These are phyloP conservation scores for Acacia crassicarpa DNA, from an alignment of 306 rosid species.

Conservation along the genomic window DNA sequence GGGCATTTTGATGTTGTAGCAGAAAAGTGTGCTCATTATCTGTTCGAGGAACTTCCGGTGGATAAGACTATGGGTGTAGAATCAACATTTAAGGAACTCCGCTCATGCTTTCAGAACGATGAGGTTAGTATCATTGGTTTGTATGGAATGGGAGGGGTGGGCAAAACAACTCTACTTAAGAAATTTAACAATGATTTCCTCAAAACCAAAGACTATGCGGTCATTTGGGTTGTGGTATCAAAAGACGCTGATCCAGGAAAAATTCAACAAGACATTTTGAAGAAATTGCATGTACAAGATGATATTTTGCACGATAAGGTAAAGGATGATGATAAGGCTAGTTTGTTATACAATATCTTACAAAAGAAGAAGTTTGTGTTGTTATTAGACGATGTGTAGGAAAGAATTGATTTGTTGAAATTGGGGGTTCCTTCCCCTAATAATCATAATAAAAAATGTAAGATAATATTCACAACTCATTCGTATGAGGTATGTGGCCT, in stretches of 20 bases:
- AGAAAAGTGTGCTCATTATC: background rate
- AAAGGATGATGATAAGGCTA: background rate
- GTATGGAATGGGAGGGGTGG: background rate
- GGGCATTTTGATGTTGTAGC: constrained; percentile 5
- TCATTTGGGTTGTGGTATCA: background rate
- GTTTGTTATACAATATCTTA: background rate
- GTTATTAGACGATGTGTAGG: background rate
- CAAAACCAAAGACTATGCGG: background rate
- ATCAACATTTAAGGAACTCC: background rate
- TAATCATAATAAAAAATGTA: background rate
- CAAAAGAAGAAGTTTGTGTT: background rate
- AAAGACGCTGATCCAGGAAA: background rate
- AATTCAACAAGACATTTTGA: background rate
- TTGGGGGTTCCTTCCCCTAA: background rate
- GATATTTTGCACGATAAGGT: background rate
- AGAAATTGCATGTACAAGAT: background rate
- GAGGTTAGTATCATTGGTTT: background rate
- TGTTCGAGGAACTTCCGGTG: background rate
- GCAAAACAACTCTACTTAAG: background rate
- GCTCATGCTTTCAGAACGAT: background rate
- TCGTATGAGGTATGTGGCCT: background rate
- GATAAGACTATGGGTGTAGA: background rate
- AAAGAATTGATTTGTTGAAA: background rate
- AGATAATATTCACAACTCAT: background rate
- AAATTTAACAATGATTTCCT: background rate